Evolutionary conservation across 805 yeast species (phyloP).

Genomic region (Schizosaccharomyces octosporus): DNA sequence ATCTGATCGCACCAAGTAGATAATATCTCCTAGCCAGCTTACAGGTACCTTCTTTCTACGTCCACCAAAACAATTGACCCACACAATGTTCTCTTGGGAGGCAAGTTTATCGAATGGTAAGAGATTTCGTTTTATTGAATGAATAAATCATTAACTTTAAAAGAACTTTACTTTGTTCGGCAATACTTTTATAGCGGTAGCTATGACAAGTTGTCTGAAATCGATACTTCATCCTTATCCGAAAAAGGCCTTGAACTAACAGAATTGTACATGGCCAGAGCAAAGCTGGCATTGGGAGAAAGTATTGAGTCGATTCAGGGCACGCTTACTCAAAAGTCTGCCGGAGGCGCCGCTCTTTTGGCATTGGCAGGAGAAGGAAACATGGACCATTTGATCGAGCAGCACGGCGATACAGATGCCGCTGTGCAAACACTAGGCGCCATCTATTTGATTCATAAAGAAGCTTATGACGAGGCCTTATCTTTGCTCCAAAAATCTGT

Average conservation of each 20-base stretch:
- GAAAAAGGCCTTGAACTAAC: not conserved
- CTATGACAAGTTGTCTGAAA: not conserved
- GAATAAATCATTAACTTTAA: not conserved
- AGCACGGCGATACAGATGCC: not conserved
- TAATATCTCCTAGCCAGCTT: too few species aligned
- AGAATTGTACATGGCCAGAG: not conserved
- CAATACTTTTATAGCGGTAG: conserved; percentile 1
- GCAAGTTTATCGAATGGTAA: not conserved
- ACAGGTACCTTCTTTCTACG: not conserved
- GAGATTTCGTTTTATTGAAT: not conserved
- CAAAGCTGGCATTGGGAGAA: not conserved
- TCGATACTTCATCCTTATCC: not conserved
- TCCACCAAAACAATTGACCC: not conserved
- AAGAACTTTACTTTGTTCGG: not conserved
- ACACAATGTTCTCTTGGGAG: not conserved
- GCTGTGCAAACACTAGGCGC: not conserved
- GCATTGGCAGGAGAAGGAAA: not conserved
- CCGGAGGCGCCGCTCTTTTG: not conserved
- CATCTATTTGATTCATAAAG: not conserved
- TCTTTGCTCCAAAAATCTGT: not conserved
- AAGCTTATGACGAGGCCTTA: not conserved
- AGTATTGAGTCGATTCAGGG: not conserved
- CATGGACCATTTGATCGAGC: not conserved
- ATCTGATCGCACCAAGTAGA: too few species aligned
- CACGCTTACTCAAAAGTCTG: not conserved